Percentiles rank a stretch among this genome's conserved stretches.
These are phyloP conservation scores for Macrolepiota albuminosa DNA, from an alignment of 768 basidiomycete genomes.

Conservation along the genomic window DNA sequence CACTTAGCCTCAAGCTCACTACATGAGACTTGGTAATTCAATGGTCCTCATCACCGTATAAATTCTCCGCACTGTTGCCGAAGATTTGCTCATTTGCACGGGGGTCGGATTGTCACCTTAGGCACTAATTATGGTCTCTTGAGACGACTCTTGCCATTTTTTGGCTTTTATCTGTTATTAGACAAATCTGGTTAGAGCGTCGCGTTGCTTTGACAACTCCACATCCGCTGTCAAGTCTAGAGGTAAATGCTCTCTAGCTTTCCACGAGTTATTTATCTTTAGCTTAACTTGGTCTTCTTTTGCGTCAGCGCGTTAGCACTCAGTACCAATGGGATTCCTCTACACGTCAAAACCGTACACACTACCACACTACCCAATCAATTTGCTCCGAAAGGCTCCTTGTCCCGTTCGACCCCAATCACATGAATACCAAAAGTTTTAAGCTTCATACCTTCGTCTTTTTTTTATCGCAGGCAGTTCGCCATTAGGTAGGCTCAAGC, in stretches of 20 bases:
- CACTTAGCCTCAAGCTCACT: not conserved
- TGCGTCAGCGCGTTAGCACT: not conserved
- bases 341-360: not conserved
- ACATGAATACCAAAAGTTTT: too few relatives aligned
- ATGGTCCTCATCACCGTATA: not conserved
- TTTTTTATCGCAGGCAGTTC: not conserved
- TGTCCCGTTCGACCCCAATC: too few relatives aligned
- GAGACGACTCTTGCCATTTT: not conserved
- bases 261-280: not conserved
- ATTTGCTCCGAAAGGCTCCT: too few relatives aligned
- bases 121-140: not conserved
- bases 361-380: not conserved
- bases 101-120: not conserved
- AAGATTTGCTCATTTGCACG: not conserved
- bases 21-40: not conserved
- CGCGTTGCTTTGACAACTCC: not conserved
- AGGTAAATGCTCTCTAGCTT: not conserved
- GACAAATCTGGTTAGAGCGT: not conserved
- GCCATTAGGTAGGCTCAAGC: too few relatives aligned
- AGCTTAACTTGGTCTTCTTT: not conserved
- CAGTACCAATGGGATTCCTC: not conserved
- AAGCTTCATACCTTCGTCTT: not conserved
- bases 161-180: not conserved
- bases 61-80: not conserved
- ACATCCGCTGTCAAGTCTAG: too few relatives aligned